These are phyloP conservation scores for Effrenium voratum DNA, from an alignment of 73 alveolate genomes.

Conservation along the genomic window DNA sequence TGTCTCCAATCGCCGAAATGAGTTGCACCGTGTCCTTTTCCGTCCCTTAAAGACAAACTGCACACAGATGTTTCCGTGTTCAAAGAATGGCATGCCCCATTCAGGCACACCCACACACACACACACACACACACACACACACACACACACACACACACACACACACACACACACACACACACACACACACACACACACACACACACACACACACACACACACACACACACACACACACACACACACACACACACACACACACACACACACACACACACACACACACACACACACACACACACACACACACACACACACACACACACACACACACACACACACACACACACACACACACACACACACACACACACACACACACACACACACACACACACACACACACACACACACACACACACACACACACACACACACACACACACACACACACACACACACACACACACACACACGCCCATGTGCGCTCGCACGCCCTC, in stretches of 20 bases:
- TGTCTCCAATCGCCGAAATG: no score
- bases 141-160: conserved; percentile 39
- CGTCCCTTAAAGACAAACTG: no score
- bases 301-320: conserved; percentile 34
- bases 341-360: conserved; percentile 34
- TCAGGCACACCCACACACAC: neutral
- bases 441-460: conserved; percentile 38
- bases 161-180: conserved; percentile 21
- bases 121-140: conserved; percentile 38
- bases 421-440: conserved; percentile 34
- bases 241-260: conserved; percentile 34
- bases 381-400: conserved; percentile 30
- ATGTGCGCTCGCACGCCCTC: no score
- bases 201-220: conserved; percentile 34
- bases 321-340: conserved; percentile 21
- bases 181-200: conserved; percentile 34
- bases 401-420: conserved; percentile 38
- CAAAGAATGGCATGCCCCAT: no score
- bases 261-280: conserved; percentile 18
- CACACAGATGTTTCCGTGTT: no score
- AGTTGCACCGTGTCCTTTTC: no score
- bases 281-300: conserved; percentile 33
- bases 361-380: conserved; percentile 34
- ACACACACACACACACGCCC: conserved; percentile 11
- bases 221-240: conserved; percentile 39